Conservation (phyloP, 352 stramenopile genomes). For the Phytopythium montanum region DNA sequence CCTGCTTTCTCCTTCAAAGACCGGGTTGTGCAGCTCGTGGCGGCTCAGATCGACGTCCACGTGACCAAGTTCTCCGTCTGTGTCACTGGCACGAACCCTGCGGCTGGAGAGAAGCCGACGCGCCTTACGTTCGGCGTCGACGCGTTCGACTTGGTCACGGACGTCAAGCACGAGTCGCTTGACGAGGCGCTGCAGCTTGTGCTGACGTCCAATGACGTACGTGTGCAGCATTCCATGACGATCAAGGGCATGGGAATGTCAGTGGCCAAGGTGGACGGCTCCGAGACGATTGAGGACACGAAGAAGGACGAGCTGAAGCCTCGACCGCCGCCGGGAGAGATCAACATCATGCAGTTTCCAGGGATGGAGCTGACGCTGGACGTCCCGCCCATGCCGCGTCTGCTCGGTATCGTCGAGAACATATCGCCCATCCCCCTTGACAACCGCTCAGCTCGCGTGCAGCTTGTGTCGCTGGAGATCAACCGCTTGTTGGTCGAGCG, state of each 20-base stretch:
- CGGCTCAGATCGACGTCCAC: conserved; percentile 57
- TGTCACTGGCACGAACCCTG: conserved; percentile 26
- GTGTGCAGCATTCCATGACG: conserved; percentile 39
- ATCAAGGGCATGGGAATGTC: conserved; percentile 47
- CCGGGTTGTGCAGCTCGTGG: conserved; percentile 52
- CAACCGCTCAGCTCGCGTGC: conserved; percentile 34
- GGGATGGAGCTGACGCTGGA: conserved; percentile 42
- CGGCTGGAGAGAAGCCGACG: conserved; percentile 26
- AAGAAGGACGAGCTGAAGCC: conserved; percentile 21
- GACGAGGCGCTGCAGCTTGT: conserved; percentile 47
- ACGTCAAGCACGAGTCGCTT: conserved; percentile 39
- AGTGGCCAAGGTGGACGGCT: conserved; percentile 22
- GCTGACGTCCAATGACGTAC: conserved; percentile 45
- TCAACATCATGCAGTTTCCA: conserved; percentile 33
- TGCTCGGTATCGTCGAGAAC: conserved; percentile 55
- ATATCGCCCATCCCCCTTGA: conserved; percentile 45
- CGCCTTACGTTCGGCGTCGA: conserved; percentile 28
- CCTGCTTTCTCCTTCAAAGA: conserved; percentile 57
- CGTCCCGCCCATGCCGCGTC: conserved; percentile 47
- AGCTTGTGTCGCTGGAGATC: conserved; percentile 31
- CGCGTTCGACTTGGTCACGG: conserved; percentile 34
- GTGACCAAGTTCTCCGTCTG: conserved; percentile 37
- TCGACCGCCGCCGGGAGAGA: conserved; percentile 16
- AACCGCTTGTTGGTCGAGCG: conserved; percentile 38
- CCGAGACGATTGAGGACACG: conserved; percentile 16